Evolutionary conservation across 495 filamentous ascomycete genomes (phyloP).

Genomic region (Hypoxylon lienhwacheense): DNA sequence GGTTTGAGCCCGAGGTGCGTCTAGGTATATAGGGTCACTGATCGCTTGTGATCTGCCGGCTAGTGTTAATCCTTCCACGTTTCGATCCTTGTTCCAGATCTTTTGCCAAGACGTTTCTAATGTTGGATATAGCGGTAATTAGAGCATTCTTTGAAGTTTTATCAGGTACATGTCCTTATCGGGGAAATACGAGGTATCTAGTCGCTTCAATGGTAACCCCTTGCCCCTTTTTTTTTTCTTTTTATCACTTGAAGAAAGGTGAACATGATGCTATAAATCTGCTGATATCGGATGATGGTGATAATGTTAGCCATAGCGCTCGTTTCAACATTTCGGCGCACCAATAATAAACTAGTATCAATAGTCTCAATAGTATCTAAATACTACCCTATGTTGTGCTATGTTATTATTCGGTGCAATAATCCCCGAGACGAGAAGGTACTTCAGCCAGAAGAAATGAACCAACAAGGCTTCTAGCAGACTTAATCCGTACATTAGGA

Average conservation of each 20-base stretch:
- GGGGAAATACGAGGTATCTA: slow-evolving; percentile 1
- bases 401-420: too few species aligned
- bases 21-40: slow-evolving; percentile 7
- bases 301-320: slow-evolving; percentile 3
- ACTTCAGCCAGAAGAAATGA: too few species aligned
- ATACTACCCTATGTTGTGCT: slow-evolving; percentile 6
- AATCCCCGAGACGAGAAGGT: too few species aligned
- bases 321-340: slow-evolving; percentile 23
- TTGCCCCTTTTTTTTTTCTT: not conserved
- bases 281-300: slow-evolving; percentile 26
- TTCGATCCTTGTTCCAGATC: slow-evolving; percentile 37
- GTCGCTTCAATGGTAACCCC: too few species aligned
- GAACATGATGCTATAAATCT: slow-evolving; percentile 25
- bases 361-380: slow-evolving; percentile 3
- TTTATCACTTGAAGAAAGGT: slow-evolving; percentile 2
- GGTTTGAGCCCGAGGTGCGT: slow-evolving; percentile 11
- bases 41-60: slow-evolving; percentile 35
- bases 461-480: too few species aligned
- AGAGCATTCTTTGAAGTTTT: slow-evolving; percentile 12
- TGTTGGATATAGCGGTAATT: slow-evolving; percentile 29
- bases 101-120: slow-evolving; percentile 34
- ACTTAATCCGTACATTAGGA: too few species aligned
- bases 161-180: too few species aligned
- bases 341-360: slow-evolving; percentile 16
- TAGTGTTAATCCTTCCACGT: slow-evolving; percentile 30